A percentile compares a stretch with the other conserved stretches of the same genome.
These are phyloP conservation scores for Geopyxis carbonaria DNA, from an alignment of 495 filamentous ascomycete species.

Conservation along the genomic window DNA sequence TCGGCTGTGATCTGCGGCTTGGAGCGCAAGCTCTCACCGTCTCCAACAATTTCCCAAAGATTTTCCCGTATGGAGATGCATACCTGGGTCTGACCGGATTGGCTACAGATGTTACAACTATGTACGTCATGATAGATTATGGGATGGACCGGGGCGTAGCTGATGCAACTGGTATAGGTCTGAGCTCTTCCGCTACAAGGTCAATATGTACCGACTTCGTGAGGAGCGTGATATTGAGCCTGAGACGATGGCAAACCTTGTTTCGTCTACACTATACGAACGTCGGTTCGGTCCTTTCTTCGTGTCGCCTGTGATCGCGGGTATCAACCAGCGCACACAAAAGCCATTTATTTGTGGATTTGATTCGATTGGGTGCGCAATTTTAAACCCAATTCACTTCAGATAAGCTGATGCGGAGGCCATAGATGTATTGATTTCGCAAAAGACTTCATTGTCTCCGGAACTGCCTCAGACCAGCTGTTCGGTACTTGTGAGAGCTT, in stretches of 20 bases:
- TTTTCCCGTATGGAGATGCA: conserved; percentile 92
- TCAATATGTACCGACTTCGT: conserved; percentile 98
- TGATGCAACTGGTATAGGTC: conserved; percentile 21
- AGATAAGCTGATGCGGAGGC: neutral
- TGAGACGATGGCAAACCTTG: conserved; percentile 87
- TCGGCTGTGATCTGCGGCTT: conserved; percentile 95
- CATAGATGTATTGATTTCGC: conserved; percentile 80
- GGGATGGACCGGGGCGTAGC: neutral
- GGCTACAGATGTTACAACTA: conserved; percentile 86
- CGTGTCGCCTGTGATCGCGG: conserved; percentile 83
- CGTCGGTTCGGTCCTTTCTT: conserved; percentile 90
- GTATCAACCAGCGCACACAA: conserved; percentile 77
- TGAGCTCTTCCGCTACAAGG: conserved; percentile 97
- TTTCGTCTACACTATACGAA: conserved; percentile 81
- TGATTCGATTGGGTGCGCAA: conserved; percentile 65
- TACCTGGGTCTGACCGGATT: conserved; percentile 95
- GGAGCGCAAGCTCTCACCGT: conserved; percentile 92
- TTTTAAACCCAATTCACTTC: neutral
- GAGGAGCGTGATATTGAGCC: conserved; percentile 93
- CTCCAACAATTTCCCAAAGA: conserved; percentile 99
- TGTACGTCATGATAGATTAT: conserved; percentile 29
- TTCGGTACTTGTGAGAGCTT: conserved; percentile 97
- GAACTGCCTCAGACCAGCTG: conserved; percentile 88
- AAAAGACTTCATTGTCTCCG: conserved; percentile 96
- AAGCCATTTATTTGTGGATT: conserved; percentile 97